These are phyloP conservation scores for Suhomyces xylopsoci DNA, from an alignment of 805 yeast species.

Conservation along the genomic window DNA sequence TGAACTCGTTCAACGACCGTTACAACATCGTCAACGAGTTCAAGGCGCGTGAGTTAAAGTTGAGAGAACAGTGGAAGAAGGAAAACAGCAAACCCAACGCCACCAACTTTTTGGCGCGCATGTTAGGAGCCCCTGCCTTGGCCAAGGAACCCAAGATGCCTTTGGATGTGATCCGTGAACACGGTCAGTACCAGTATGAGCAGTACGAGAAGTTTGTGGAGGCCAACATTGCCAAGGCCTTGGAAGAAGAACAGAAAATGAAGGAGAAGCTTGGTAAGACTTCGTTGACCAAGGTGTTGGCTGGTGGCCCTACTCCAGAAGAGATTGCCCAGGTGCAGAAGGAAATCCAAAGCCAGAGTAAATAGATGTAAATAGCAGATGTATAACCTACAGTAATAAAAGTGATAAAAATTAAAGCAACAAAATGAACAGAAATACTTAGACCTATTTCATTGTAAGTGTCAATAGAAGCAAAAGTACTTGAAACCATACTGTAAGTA, in stretches of 20 bases:
- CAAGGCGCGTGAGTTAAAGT: constrained; percentile 66
- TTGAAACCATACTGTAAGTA: too few relatives aligned
- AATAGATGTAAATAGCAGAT: not conserved
- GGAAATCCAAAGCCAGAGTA: constrained; percentile 18
- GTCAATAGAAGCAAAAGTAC: too few relatives aligned
- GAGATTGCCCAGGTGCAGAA: constrained; percentile 47
- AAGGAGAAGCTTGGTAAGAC: constrained; percentile 79
- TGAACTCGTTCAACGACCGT: constrained; percentile 68
- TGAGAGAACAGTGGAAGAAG: constrained; percentile 67
- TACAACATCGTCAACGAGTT: constrained; percentile 74
- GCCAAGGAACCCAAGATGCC: constrained; percentile 69
- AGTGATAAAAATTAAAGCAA: too few relatives aligned
- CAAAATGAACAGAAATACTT: too few relatives aligned
- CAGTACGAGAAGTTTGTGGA: constrained; percentile 64
- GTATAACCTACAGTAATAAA: not conserved
- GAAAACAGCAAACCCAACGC: constrained; percentile 47
- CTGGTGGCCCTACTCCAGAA: constrained; percentile 77
- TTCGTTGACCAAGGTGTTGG: constrained; percentile 81
- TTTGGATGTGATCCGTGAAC: constrained; percentile 83
- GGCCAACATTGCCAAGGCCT: constrained; percentile 60
- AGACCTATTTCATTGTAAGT: too few relatives aligned
- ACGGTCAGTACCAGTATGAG: constrained; percentile 86
- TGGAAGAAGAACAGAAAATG: constrained; percentile 83
- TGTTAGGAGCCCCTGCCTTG: constrained; percentile 61
- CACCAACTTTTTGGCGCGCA: constrained; percentile 52